Conservation (phyloP, 1,284 basidiomycete species). For the Cutaneotrichosporon sp. region DNA sequence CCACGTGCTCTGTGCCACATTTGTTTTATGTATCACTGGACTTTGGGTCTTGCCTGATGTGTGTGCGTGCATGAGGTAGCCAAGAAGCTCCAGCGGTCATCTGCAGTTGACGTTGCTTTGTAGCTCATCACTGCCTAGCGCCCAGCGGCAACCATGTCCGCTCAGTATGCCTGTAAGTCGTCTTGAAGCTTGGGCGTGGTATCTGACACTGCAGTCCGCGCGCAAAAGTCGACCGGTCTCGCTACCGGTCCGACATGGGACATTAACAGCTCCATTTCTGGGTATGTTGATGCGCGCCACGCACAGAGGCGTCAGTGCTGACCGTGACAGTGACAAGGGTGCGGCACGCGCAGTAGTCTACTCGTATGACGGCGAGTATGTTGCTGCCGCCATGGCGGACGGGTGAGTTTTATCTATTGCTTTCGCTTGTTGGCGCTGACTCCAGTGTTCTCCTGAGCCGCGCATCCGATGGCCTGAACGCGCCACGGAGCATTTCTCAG, state of each 20-base stretch:
- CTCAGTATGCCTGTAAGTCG: slow-evolving; percentile 61
- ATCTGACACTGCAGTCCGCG: slow-evolving; percentile 60
- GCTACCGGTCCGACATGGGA: slow-evolving; percentile 75
- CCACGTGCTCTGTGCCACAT: background rate
- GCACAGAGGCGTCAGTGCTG: slow-evolving; percentile 52
- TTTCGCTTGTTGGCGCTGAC: slow-evolving; percentile 8
- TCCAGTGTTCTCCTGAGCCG: slow-evolving; percentile 37
- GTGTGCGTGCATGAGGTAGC: too few relatives aligned
- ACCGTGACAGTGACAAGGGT: slow-evolving; percentile 52
- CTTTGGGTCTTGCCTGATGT: background rate
- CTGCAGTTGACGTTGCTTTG: background rate
- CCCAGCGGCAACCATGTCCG: background rate
- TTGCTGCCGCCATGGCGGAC: slow-evolving; percentile 73
- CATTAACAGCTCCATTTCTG: slow-evolving; percentile 61
- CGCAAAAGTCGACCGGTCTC: slow-evolving; percentile 86
- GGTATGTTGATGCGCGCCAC: slow-evolving; percentile 40
- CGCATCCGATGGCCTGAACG: slow-evolving; percentile 27
- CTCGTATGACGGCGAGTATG: slow-evolving; percentile 79
- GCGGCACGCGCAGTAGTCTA: slow-evolving; percentile 68
- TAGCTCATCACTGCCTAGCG: background rate
- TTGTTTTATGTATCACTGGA: background rate
- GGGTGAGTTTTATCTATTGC: slow-evolving; percentile 54
- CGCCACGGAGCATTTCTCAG: slow-evolving; percentile 43
- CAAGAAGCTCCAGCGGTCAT: too few relatives aligned
- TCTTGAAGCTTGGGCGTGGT: too few relatives aligned